A percentile compares a stretch with the other conserved stretches of the same genome.
phyloP scores from a whole-genome alignment of 2,329 filamentous ascomycete genomes.

The Dothidotthia symphoricarpi region DNA sequence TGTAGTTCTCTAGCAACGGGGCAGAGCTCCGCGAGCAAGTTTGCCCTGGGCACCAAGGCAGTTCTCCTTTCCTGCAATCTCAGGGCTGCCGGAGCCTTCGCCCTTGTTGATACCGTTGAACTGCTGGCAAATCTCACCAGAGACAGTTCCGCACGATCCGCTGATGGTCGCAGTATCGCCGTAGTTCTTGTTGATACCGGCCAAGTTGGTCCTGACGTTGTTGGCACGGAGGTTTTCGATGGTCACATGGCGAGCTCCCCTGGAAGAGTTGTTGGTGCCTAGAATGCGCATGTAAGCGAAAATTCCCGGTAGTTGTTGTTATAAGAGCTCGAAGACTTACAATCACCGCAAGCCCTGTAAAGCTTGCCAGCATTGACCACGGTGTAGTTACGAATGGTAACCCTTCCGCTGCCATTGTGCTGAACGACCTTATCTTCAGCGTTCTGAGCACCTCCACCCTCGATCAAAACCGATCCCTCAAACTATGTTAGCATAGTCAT shows the following conservation, averaged over 20 bases:
- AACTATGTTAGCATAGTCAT: too few species aligned
- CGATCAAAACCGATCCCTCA: constrained; percentile 40
- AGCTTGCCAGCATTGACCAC: constrained; percentile 49
- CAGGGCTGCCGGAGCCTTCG: not conserved
- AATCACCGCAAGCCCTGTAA: constrained; percentile 47
- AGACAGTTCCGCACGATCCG: constrained; percentile 32
- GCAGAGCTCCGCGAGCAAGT: constrained; percentile 1
- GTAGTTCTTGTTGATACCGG: constrained; percentile 49
- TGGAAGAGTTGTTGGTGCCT: constrained; percentile 41
- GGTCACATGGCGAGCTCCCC: constrained; percentile 41
- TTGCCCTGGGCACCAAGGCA: constrained; percentile 6
- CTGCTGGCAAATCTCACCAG: constrained; percentile 11
- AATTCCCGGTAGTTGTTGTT: not conserved
- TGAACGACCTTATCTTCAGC: constrained; percentile 34
- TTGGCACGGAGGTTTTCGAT: constrained; percentile 40
- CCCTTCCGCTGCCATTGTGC: constrained; percentile 30
- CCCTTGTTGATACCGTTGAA: constrained; percentile 9
- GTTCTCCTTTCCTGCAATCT: constrained; percentile 1
- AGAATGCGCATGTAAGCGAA: not conserved
- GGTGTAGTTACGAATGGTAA: constrained; percentile 19
- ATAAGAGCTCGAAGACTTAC: not conserved
- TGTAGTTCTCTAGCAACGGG: constrained; percentile 2
- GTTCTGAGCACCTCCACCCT: constrained; percentile 28
- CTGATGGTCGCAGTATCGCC: constrained; percentile 47
- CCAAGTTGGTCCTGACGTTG: constrained; percentile 36